Evolutionary conservation across 768 basidiomycete species (phyloP), one percentile per base, ranked within the genome.

Genomic region (Zangia roseola): DNA sequence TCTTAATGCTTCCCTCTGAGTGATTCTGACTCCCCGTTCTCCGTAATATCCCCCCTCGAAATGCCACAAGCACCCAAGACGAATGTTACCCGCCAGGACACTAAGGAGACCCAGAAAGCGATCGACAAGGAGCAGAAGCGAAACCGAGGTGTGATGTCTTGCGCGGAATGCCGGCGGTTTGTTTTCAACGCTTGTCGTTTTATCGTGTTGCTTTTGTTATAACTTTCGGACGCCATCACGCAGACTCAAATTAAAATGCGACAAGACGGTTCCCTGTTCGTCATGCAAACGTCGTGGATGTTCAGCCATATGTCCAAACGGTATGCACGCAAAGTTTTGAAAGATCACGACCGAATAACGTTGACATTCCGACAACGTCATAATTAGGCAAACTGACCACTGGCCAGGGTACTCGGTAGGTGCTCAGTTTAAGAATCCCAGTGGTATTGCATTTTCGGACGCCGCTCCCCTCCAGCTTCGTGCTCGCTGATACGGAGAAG

Each of bases 251-350:
- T 63, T 86, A 37, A 86, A 84, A 65, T 89, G 87, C 65, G 84
- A 88, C 68, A 89, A 88, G 67, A 85, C 78, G 4, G 78, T 76
- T 12, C 74, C 74, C 1, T 77, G 76, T 54, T 69, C 74, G 1
- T 78, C 74, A 6, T 84, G 87, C 64, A 86, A 82, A 61, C 80
- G 87, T 35, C 73, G 87, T 56, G 87, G 87, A 24, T 89, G 87
- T 58, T 79, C 83, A 6, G 82, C 83, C 10, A 89, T 90, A 45
- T 90, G 88, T 67, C 86, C 86, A 4, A 88, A 88, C 57, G 86
- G 71, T 63, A 51, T 14, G 52, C 26, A 7, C 28, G 14, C 23
- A 35, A 7, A 31, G 6, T 31, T n/a, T n/a, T 31, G 14, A 31
- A 31, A n/a, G 16, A 12, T 23, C 14, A 5, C 24, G 0, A 5